These are phyloP conservation scores for Nannizziopsis arthrosporioides DNA, from an alignment of 2,329 filamentous ascomycete genomes.

Conservation along the genomic window DNA sequence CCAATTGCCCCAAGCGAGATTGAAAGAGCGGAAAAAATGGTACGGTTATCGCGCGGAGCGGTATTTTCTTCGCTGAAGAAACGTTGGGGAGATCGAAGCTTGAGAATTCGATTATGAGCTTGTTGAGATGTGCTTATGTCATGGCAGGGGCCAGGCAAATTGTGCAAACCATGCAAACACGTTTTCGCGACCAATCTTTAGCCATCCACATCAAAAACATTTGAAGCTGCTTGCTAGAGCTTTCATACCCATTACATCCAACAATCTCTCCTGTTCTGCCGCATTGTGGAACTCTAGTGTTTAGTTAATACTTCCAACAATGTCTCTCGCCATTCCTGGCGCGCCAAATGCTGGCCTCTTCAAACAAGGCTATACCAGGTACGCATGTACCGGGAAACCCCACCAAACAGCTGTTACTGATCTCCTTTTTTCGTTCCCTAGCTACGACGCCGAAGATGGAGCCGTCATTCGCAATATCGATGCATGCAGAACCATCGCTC, in stretches of 20 bases:
- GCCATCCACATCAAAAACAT: constrained; percentile 9
- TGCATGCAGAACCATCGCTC: constrained; percentile 88
- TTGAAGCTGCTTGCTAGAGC: constrained; percentile 3
- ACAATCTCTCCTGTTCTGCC: neutral
- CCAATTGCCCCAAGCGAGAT: constrained; percentile 12
- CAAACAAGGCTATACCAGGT: constrained; percentile 96
- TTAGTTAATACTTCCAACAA: constrained; percentile 33
- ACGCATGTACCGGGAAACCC: constrained; percentile 28
- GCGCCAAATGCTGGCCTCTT: constrained; percentile 89
- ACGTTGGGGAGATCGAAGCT: constrained; percentile 10
- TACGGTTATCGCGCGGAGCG: neutral
- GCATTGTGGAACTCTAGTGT: neutral
- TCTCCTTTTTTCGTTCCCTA: constrained; percentile 30
- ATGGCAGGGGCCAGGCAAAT: neutral
- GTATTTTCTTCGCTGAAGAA: constrained; percentile 7
- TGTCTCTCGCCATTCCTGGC: constrained; percentile 94
- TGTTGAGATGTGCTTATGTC: constrained; percentile 15
- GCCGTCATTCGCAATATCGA: constrained; percentile 98
- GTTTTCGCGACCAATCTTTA: neutral
- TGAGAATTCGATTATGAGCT: constrained; percentile 4
- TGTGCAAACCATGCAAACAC: constrained; percentile 14
- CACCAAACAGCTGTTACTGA: constrained; percentile 15
- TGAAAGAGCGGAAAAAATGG: constrained; percentile 7
- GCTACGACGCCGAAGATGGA: constrained; percentile 98
- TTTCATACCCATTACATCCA: neutral